phyloP scores from a whole-genome alignment of 2,329 filamentous ascomycete genomes.

The Diaporthe australafricana region DNA sequence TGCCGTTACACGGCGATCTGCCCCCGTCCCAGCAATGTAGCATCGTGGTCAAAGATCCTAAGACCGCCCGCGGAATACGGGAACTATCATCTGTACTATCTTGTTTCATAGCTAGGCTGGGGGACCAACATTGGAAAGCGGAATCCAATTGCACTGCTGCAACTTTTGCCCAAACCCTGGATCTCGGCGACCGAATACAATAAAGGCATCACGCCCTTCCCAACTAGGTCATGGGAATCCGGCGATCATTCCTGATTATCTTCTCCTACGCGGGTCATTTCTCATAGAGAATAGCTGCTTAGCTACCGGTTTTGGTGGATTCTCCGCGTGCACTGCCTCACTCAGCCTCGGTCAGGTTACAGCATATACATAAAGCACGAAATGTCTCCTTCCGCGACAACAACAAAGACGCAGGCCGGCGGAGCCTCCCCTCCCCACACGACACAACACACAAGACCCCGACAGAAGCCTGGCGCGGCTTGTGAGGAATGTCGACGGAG shows the following conservation, averaged over 20 bases:
- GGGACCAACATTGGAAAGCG: neutral
- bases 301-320: slow-evolving; percentile 19
- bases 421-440: neutral
- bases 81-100: slow-evolving; percentile 26
- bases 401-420: neutral
- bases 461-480: slow-evolving; percentile 14
- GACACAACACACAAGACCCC: slow-evolving; percentile 6
- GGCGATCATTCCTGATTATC: slow-evolving; percentile 17
- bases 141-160: slow-evolving; percentile 13
- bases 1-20: slow-evolving; percentile 10
- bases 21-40: slow-evolving; percentile 24
- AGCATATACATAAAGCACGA: neutral
- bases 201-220: slow-evolving; percentile 25
- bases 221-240: slow-evolving; percentile 6
- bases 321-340: slow-evolving; percentile 15
- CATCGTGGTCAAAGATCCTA: slow-evolving; percentile 12
- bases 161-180: neutral
- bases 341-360: neutral
- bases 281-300: neutral
- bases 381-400: slow-evolving; percentile 16
- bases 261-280: slow-evolving; percentile 5
- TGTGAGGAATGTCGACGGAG: slow-evolving; percentile 30
- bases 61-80: slow-evolving; percentile 17
- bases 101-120: slow-evolving; percentile 14
- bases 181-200: slow-evolving; percentile 19